phyloP scores from a whole-genome alignment of 2,329 filamentous ascomycete genomes.

The Blumeriella jaapii region DNA sequence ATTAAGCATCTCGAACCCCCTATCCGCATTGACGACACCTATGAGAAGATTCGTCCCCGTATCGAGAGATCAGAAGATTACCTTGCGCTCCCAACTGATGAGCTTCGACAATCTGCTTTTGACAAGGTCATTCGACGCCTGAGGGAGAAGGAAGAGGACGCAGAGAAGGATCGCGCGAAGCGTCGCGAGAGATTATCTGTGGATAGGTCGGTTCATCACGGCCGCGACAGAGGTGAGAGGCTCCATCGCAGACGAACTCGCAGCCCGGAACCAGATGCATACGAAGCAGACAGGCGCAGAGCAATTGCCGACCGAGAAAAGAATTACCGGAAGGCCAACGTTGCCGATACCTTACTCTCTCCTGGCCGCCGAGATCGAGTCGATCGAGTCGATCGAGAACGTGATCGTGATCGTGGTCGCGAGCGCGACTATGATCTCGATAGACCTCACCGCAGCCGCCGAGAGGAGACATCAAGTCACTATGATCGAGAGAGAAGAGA shows the following conservation, averaged over 20 bases:
- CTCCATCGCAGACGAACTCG: constrained; percentile 63
- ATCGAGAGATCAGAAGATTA: constrained; percentile 78
- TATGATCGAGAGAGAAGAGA: constrained; percentile 83
- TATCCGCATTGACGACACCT: constrained; percentile 65
- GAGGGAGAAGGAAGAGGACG: constrained; percentile 82
- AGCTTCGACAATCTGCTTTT: constrained; percentile 71
- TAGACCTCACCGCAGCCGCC: constrained; percentile 36
- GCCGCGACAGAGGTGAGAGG: constrained; percentile 50
- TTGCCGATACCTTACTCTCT: constrained; percentile 51
- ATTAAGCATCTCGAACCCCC: constrained; percentile 89
- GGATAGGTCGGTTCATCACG: constrained; percentile 30
- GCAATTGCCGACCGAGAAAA: constrained; percentile 90
- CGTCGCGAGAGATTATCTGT: constrained; percentile 46
- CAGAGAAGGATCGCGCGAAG: constrained; percentile 52
- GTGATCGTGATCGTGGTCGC: constrained; percentile 28
- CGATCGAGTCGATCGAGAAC: constrained; percentile 27
- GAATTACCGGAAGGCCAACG: constrained; percentile 73
- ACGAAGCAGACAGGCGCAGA: constrained; percentile 89
- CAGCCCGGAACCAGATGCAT: constrained; percentile 84
- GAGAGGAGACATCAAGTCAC: constrained; percentile 49
- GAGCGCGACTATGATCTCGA: constrained; percentile 28
- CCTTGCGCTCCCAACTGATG: constrained; percentile 69
- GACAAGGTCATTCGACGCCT: constrained; percentile 84
- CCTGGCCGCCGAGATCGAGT: constrained; percentile 21
- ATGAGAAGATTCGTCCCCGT: constrained; percentile 74